phyloP scores from a whole-genome alignment of 2,329 filamentous ascomycete species.

The Fusarium mangiferae region DNA sequence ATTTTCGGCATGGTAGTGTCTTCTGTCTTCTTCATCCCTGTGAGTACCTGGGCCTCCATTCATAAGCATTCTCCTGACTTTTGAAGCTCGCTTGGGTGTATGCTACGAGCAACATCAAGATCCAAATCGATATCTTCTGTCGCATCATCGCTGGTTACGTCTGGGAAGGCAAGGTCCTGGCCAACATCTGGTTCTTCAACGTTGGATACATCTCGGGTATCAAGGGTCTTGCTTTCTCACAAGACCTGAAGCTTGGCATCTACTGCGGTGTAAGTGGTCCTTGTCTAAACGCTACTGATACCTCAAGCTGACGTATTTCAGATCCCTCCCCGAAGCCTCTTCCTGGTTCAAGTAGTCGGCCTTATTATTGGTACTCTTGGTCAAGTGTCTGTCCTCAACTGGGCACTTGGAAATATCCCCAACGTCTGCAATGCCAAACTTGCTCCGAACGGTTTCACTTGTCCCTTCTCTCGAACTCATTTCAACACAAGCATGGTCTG shows the following conservation, averaged over 20 bases:
- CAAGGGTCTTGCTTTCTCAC: conserved; percentile 54
- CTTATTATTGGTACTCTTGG: conserved; percentile 56
- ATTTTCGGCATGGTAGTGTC: conserved; percentile 44
- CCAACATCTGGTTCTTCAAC: conserved; percentile 53
- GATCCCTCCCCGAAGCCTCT: conserved; percentile 57
- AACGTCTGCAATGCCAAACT: conserved; percentile 59
- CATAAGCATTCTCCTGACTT: not conserved
- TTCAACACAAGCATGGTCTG: conserved; percentile 67
- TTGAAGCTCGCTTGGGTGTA: conserved; percentile 46
- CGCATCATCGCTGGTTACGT: conserved; percentile 58
- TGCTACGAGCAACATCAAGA: conserved; percentile 56
- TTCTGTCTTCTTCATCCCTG: conserved; percentile 45
- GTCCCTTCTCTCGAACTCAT: conserved; percentile 49
- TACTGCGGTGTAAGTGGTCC: conserved; percentile 47
- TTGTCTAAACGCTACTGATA: rapidly evolving
- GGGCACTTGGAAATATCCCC: conserved; percentile 57
- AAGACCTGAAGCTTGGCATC: conserved; percentile 59
- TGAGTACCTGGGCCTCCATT: not conserved
- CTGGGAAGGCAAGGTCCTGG: conserved; percentile 55
- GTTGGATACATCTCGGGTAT: conserved; percentile 54
- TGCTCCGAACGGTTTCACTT: conserved; percentile 57
- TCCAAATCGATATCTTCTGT: conserved; percentile 58
- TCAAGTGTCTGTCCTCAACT: conserved; percentile 54
- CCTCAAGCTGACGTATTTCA: conserved; percentile 19
- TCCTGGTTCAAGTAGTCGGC: conserved; percentile 56